Evolutionary conservation across 108 stramenopile species (phyloP).

Genomic region (Schizochytrium sp.): DNA sequence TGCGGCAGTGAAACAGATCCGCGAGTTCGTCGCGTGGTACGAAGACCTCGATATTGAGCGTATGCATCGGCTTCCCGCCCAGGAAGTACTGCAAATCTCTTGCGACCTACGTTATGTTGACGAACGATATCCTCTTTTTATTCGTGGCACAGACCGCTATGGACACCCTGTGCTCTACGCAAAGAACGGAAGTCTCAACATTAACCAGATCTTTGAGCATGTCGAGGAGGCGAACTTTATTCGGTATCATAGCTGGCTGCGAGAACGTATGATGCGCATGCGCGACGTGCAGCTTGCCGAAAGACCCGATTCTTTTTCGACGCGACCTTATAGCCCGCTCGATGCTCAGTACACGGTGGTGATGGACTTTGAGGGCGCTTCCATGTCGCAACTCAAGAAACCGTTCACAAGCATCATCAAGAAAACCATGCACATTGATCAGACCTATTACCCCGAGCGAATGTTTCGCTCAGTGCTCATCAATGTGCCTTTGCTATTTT

Average conservation of each 20-base stretch:
- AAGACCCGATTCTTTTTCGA: too few species aligned
- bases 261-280: constrained; percentile 16
- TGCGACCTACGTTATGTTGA: background rate
- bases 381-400: background rate
- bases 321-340: background rate
- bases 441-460: background rate
- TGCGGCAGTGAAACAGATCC: background rate
- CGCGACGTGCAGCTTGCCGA: background rate
- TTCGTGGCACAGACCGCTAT: background rate
- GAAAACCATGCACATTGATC: constrained; percentile 11
- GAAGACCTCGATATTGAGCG: background rate
- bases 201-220: background rate
- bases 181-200: background rate
- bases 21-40: background rate
- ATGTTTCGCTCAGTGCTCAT: constrained; percentile 7
- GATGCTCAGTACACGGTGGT: background rate
- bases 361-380: background rate
- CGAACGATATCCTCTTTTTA: background rate
- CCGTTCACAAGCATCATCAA: background rate
- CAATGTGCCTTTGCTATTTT: background rate
- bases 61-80: background rate
- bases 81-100: background rate
- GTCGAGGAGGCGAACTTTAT: background rate
- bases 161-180: constrained; percentile 10
- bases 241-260: background rate